Conservation (phyloP, 305 asterid species). For the Fraxinus angustifolia region DNA sequence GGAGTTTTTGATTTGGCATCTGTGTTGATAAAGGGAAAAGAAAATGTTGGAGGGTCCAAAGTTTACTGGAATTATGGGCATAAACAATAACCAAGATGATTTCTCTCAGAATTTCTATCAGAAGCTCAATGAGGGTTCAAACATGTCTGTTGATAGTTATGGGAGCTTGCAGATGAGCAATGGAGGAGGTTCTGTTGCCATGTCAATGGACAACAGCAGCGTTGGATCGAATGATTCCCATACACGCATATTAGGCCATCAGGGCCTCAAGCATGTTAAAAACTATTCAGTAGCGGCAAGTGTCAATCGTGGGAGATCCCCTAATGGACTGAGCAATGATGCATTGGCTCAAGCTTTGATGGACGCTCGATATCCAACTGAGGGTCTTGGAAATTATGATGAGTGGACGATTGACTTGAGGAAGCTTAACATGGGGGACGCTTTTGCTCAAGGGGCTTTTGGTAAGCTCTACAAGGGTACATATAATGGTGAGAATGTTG, state of each 20-base stretch:
- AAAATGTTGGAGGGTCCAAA: slow-evolving; percentile 91
- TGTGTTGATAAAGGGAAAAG: slow-evolving; percentile 18
- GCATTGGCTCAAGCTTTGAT: slow-evolving; percentile 90
- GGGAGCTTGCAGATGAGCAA: slow-evolving; percentile 92
- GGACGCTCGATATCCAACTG: slow-evolving; percentile 77
- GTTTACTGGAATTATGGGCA: slow-evolving; percentile 75
- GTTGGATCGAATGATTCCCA: slow-evolving; percentile 88
- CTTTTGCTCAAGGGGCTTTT: slow-evolving; percentile 97
- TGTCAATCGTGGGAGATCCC: slow-evolving; percentile 59
- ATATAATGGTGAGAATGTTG: slow-evolving; percentile 88
- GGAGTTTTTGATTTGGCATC: slow-evolving; percentile 23
- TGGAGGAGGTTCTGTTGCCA: slow-evolving; percentile 98
- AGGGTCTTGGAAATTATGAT: slow-evolving; percentile 86
- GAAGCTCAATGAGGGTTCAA: slow-evolving; percentile 92
- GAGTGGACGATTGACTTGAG: slow-evolving; percentile 94
- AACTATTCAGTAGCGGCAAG: slow-evolving; percentile 79
- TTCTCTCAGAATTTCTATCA: slow-evolving; percentile 75
- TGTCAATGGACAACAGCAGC: slow-evolving; percentile 93
- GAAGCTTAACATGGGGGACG: slow-evolving; percentile 93
- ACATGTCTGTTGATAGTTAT: slow-evolving; percentile 86
- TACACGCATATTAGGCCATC: slow-evolving; percentile 82
- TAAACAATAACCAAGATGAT: slow-evolving; percentile 70
- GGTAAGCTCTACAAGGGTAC: slow-evolving; percentile 92
- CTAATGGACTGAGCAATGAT: slow-evolving; percentile 79
- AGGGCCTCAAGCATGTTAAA: slow-evolving; percentile 82